Percentiles rank a stretch among this genome's conserved stretches.
Conservation (phyloP, 2,329 filamentous ascomycete genomes). For the Cercospora canescens region DNA sequence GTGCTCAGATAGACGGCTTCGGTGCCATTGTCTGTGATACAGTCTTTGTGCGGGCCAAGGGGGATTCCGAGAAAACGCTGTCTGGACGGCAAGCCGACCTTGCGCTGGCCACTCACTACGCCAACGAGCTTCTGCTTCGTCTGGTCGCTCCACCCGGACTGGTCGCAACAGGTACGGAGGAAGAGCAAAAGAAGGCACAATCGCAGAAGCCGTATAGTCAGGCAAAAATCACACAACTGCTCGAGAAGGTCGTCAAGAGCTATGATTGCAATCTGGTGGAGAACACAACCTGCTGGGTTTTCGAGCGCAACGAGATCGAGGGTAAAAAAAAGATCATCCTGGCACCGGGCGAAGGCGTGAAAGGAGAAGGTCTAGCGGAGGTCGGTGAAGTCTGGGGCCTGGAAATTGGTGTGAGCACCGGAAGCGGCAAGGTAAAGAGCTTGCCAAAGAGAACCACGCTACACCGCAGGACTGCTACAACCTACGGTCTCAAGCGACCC, state of each 20-base stretch:
- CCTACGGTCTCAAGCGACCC: conserved; percentile 89
- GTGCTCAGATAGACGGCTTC: conserved; percentile 96
- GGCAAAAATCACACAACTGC: conserved; percentile 77
- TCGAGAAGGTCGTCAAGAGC: conserved; percentile 88
- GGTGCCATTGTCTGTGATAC: conserved; percentile 96
- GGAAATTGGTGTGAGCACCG: conserved; percentile 88
- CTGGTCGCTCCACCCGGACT: conserved; percentile 90
- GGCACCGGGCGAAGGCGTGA: conserved; percentile 78
- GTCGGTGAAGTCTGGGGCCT: conserved; percentile 96
- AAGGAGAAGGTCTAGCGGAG: conserved; percentile 86
- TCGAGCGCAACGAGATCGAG: conserved; percentile 97
- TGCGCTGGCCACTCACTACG: conserved; percentile 86
- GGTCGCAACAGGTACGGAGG: conserved; percentile 77
- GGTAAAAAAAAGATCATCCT: conserved; percentile 98
- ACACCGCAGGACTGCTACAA: conserved; percentile 88
- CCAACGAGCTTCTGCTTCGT: conserved; percentile 90
- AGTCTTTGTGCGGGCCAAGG: conserved; percentile 67
- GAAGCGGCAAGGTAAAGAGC: conserved; percentile 91
- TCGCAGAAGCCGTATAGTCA: conserved; percentile 81
- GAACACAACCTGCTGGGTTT: conserved; percentile 96
- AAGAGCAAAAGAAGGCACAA: conserved; percentile 88
- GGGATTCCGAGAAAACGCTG: conserved; percentile 52
- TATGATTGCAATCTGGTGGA: conserved; percentile 94
- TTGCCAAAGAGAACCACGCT: conserved; percentile 85
- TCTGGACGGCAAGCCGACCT: conserved; percentile 80